Percentiles rank a stretch among this genome's conserved stretches.
These are phyloP conservation scores for Colletotrichum gigasporum DNA, from an alignment of 2,329 filamentous ascomycete species.

Conservation along the genomic window DNA sequence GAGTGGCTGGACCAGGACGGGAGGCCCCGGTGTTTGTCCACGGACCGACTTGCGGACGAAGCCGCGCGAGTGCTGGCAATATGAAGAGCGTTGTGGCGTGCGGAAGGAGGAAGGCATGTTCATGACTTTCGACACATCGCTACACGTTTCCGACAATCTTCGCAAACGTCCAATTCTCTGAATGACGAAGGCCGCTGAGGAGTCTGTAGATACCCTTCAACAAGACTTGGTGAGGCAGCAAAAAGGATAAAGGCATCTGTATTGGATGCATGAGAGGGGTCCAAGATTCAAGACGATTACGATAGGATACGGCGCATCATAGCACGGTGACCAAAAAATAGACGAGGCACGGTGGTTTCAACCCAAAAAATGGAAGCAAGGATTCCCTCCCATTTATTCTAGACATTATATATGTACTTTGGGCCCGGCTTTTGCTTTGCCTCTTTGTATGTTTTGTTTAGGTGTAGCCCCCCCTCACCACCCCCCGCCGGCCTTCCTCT, in stretches of 20 bases:
- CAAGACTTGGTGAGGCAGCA: not conserved
- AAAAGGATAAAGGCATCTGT: not conserved
- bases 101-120: not conserved
- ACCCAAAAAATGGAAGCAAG: constrained; percentile 1
- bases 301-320: constrained; percentile 19
- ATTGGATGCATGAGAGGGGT: not conserved
- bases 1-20: not conserved
- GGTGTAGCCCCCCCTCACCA: not conserved
- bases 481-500: constrained; percentile 11
- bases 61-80: too few relatives aligned
- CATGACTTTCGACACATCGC: too few relatives aligned
- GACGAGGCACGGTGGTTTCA: not conserved
- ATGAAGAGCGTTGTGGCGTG: too few relatives aligned
- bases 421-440: too few relatives aligned
- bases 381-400: not conserved
- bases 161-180: too few relatives aligned
- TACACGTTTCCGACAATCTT: too few relatives aligned
- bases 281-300: constrained; percentile 3
- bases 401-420: not conserved
- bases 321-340: constrained; percentile 16
- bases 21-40: not conserved
- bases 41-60: not conserved
- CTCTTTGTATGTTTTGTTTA: not conserved
- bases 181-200: not conserved
- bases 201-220: too few relatives aligned